Evolutionary conservation across 2,329 filamentous ascomycete species (phyloP), one percentile per base, ranked within the genome.

Genomic region (Colletotrichum sp.): DNA sequence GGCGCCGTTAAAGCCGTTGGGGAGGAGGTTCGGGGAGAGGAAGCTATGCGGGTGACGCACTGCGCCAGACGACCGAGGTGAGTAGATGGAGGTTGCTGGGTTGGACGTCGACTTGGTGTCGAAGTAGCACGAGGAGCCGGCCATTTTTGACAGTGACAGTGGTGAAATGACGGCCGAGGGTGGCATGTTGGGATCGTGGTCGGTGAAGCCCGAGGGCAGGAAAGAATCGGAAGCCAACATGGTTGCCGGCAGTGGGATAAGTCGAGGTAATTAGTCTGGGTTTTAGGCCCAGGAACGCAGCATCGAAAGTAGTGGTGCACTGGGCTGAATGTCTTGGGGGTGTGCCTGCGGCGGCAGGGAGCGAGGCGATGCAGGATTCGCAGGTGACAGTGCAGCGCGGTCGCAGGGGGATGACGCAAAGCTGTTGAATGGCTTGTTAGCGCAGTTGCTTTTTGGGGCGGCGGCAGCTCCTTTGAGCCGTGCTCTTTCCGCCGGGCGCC

Each of bases 161-260:
- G 86, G 85, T 36, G 85, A 87, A 7, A 86, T 84, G 74, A 85
- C 78, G 21, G 84, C 84, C 72, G 80, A 82, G 34, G 82, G 77
- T 64, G 80, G 70, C 71, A 82, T 77, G 30, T 81, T 78, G 30
- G 77, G 79, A 55, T 82, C 82, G 78, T 79, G 81, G 63, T 86
- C 85, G 75, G 81, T 78, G 67, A 81, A 82, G 76, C 84, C 84
- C 62, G 83, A 83, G 13, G 86, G 85, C 78, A 86, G 80, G 79
- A 87, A 87, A 32, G 86, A 85, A 77, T 88, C 85, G 74, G 84
- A 81, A 38, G 84, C 82, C 38, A 86, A 74, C 76, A 83, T 87
- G 76, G 83, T 82, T 86, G 88, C 87, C 77, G 80, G 38, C 63
- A 18, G 21, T 28, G 38, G 26, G 26, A 73, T 34, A 63, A 52